These are phyloP conservation scores for Verticillium isaacii DNA, from an alignment of 2,329 filamentous ascomycete genomes.

Conservation along the genomic window DNA sequence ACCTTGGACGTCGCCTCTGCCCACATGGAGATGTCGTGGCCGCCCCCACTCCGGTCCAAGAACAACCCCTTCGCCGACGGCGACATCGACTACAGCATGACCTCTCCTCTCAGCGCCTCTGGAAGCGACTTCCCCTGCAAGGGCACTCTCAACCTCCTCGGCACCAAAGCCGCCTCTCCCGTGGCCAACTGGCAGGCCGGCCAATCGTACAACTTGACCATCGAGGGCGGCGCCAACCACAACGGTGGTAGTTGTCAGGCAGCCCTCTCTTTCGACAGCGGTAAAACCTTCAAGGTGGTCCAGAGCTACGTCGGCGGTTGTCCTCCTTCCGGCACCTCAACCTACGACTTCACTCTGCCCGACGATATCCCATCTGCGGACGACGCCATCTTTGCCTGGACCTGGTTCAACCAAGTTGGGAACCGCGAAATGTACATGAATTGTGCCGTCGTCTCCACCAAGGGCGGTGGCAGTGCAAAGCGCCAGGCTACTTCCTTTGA, in stretches of 20 bases:
- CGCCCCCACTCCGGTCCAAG: constrained; percentile 49
- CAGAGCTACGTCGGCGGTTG: constrained; percentile 53
- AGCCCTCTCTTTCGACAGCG: constrained; percentile 68
- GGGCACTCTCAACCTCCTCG: constrained; percentile 48
- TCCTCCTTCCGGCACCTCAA: constrained; percentile 37
- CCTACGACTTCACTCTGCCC: constrained; percentile 64
- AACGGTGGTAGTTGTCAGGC: constrained; percentile 73
- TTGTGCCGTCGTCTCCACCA: constrained; percentile 67
- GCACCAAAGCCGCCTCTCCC: constrained; percentile 42
- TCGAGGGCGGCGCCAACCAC: constrained; percentile 60
- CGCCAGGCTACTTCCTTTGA: constrained; percentile 32
- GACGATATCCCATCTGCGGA: constrained; percentile 48
- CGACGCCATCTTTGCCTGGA: constrained; percentile 69
- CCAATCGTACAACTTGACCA: constrained; percentile 55
- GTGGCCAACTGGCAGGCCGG: constrained; percentile 61
- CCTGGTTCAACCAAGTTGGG: constrained; percentile 71
- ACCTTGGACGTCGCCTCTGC: constrained; percentile 33
- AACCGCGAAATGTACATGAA: constrained; percentile 89
- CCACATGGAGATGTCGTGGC: constrained; percentile 53
- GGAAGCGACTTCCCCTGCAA: constrained; percentile 75
- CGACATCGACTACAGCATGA: constrained; percentile 67
- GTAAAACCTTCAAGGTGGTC: constrained; percentile 64
- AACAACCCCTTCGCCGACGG: constrained; percentile 40
- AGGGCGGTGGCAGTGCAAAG: constrained; percentile 27
- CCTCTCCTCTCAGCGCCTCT: constrained; percentile 54